Evolutionary conservation across 2,329 filamentous ascomycete species (phyloP).

Genomic region (Ceratocystis smalleyi): DNA sequence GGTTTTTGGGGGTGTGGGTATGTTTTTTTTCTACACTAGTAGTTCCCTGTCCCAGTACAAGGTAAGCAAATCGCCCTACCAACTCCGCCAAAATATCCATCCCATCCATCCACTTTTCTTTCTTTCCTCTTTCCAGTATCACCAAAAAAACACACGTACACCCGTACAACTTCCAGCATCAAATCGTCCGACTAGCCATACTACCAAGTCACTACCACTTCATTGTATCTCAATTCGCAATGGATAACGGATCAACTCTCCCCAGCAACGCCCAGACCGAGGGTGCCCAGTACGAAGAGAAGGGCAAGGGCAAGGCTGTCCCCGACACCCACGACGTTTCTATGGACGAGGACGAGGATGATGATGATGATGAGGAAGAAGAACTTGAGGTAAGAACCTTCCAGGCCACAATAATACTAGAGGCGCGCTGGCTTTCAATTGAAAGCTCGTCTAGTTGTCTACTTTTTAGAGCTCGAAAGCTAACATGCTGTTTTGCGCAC

Average conservation of each 20-base stretch:
- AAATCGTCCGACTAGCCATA: not conserved
- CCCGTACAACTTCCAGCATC: not conserved
- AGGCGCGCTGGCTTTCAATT: not conserved
- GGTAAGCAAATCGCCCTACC: slow-evolving; percentile 4
- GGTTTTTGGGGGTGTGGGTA: not conserved
- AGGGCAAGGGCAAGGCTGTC: slow-evolving; percentile 77
- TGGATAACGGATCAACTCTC: slow-evolving; percentile 34
- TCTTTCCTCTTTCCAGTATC: not conserved
- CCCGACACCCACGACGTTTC: slow-evolving; percentile 40
- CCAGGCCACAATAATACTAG: not conserved
- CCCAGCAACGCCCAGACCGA: slow-evolving; percentile 30
- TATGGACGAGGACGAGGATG: slow-evolving; percentile 64
- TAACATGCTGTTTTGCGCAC: slow-evolving; percentile 2
- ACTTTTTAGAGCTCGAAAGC: not conserved
- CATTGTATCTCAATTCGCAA: slow-evolving; percentile 27
- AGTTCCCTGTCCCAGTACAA: not conserved
- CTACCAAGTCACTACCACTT: not conserved
- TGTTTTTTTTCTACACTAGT: slow-evolving; percentile 4
- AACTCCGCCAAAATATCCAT: not conserved
- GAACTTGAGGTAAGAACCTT: slow-evolving; percentile 35
- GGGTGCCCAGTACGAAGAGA: slow-evolving; percentile 38
- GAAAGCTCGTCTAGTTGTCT: not conserved
- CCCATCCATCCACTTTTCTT: slow-evolving; percentile 4
- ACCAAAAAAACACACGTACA: not conserved
- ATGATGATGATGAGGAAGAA: slow-evolving; percentile 53